Evolutionary conservation across 1,139 yeast genomes (phyloP).

Genomic region (Pichia norvegensis): DNA sequence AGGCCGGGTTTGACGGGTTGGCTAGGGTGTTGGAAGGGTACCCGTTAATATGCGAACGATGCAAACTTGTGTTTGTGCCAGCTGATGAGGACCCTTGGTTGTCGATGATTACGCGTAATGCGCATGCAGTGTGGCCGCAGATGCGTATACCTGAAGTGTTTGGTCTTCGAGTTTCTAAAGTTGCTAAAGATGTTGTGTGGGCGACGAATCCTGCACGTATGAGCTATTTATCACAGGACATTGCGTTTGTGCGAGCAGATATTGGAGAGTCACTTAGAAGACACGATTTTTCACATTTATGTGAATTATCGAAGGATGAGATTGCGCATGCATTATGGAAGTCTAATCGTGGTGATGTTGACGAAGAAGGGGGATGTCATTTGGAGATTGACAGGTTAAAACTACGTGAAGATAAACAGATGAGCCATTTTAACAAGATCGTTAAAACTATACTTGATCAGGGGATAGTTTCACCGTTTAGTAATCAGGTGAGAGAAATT

Average conservation of each 20-base stretch:
- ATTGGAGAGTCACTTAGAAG: constrained; percentile 61
- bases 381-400: constrained; percentile 23
- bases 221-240: constrained; percentile 76
- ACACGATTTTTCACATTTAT: constrained; percentile 52
- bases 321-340: constrained; percentile 26
- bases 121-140: constrained; percentile 63
- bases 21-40: constrained; percentile 48
- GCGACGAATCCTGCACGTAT: constrained; percentile 72
- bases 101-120: constrained; percentile 60
- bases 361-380: not conserved
- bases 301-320: constrained; percentile 13
- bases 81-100: constrained; percentile 95
- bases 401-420: constrained; percentile 29
- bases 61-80: constrained; percentile 48
- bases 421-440: constrained; percentile 63
- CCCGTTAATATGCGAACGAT: constrained; percentile 29
- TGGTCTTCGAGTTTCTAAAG: constrained; percentile 55
- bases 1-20: constrained; percentile 63
- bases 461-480: constrained; percentile 79
- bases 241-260: constrained; percentile 68
- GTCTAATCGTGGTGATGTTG: not conserved
- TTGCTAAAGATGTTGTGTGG: constrained; percentile 56
- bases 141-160: constrained; percentile 62
- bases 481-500: constrained; percentile 51
- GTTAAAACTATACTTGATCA: constrained; percentile 81